phyloP scores from a whole-genome alignment of 1,139 yeast species.

The Candida pseudocylindracea region DNA sequence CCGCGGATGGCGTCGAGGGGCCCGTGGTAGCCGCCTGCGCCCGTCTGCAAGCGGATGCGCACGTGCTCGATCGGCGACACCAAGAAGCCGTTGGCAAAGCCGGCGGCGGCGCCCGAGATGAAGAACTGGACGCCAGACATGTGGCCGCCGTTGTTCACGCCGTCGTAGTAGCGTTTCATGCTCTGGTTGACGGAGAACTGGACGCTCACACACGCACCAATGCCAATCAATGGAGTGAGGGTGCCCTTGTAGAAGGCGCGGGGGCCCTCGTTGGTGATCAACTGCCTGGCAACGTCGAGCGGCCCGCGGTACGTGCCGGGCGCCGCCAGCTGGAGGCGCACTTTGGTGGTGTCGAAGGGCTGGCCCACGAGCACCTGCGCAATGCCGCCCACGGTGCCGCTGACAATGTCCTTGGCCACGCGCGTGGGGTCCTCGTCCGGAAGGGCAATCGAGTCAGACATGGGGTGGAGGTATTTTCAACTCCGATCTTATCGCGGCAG shows the following conservation, averaged over 20 bases:
- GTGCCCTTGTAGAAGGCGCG: constrained; percentile 82
- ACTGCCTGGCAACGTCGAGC: constrained; percentile 47
- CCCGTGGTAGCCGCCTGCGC: constrained; percentile 43
- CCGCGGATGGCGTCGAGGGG: constrained; percentile 62
- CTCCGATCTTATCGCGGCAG: too few relatives aligned
- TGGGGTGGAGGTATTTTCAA: too few relatives aligned
- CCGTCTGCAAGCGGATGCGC: constrained; percentile 79
- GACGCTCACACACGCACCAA: constrained; percentile 73
- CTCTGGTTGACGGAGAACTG: constrained; percentile 71
- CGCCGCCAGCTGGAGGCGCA: constrained; percentile 69
- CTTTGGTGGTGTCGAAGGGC: constrained; percentile 90
- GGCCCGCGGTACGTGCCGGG: constrained; percentile 60
- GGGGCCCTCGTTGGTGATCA: constrained; percentile 55
- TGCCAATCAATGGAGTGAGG: constrained; percentile 60
- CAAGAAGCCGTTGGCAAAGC: constrained; percentile 66
- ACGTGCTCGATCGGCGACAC: constrained; percentile 89
- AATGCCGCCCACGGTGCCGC: constrained; percentile 87
- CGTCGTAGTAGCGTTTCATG: constrained; percentile 58
- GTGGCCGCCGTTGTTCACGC: constrained; percentile 16
- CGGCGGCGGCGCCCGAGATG: constrained; percentile 70
- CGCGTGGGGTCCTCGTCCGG: constrained; percentile 15
- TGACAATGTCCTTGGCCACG: constrained; percentile 60
- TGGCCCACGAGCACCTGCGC: constrained; percentile 93
- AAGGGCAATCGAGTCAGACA: too few relatives aligned
- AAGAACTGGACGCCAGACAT: constrained; percentile 39